Evolutionary conservation across 805 yeast species (phyloP), one percentile per base, ranked within the genome.

Genomic region (Metschnikowia lachancei): DNA sequence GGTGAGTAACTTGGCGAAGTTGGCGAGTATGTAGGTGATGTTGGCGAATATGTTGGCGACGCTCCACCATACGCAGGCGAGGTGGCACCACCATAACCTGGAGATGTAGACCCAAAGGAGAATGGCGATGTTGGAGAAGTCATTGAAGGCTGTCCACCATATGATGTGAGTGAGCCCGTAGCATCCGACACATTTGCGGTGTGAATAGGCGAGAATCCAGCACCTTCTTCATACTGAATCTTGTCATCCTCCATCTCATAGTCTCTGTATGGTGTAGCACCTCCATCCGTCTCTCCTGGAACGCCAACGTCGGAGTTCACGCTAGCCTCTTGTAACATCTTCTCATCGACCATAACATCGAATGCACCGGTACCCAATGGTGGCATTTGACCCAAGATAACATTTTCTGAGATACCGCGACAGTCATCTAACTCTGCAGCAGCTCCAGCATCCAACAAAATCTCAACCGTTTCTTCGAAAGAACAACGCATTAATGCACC

Each of bases 401-500:
- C 96, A 64, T 94, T 94, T 67, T 94, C 97, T 32, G 99, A 94
- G 51, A 94, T 96, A 77, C 99, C 99, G 56, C 90, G 87, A 70
- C 99, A 94, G 57, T 94, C 97, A 71, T 94, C 99, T 47, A 94
- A 74, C 64, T 94, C 99, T 16, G 98, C 99, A 36, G 95, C 82
- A 4, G 98, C 96, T 66, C 97, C 99, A 16, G 99, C 99, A 63
- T 94, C 99, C 59, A 94, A 81, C 65, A 94, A 73, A 61, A 94
- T 94, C 72, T 94, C 99, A 35, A 94, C 99, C 7, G 99, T 94
- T 69, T 94, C 99, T 72, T 94, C 99, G 75, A 94, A 94, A 36
- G 99, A 92, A 75, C 97, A 94, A 71, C 99, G 83, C 99, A 94
- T 94, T 63, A 94, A 78, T 2, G 99, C 99, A 71, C 99, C 99